These are phyloP conservation scores for Agaricus bisporus DNA, from an alignment of 768 basidiomycete species.

Conservation along the genomic window DNA sequence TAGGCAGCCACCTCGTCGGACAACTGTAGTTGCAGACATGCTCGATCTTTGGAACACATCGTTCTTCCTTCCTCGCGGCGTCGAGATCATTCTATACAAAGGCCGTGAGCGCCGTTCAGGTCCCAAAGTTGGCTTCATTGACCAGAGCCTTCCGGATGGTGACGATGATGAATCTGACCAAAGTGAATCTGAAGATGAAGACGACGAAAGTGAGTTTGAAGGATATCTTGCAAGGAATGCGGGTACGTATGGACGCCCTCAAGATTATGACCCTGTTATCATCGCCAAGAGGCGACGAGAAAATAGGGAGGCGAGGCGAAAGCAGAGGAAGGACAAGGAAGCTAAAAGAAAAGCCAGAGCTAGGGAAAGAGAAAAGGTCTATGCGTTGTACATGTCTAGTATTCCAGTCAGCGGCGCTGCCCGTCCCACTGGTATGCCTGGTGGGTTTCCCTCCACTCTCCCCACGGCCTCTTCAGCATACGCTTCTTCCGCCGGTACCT, in stretches of 20 bases:
- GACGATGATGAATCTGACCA: constrained; percentile 19
- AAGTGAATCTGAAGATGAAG: constrained; percentile 32
- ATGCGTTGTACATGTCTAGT: constrained; percentile 57
- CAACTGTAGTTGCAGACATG: constrained; percentile 60
- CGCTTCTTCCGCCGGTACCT: constrained; percentile 4
- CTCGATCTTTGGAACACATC: constrained; percentile 75
- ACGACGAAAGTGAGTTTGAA: constrained; percentile 29
- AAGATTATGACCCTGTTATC: constrained; percentile 18
- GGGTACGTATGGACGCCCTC: background rate
- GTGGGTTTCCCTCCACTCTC: constrained; percentile 12
- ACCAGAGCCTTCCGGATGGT: constrained; percentile 46
- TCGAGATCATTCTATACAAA: constrained; percentile 78
- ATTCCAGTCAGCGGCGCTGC: constrained; percentile 22
- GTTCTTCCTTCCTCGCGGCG: constrained; percentile 69
- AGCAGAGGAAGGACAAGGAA: constrained; percentile 60
- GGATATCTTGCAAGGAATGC: constrained; percentile 6
- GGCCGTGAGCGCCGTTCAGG: constrained; percentile 78
- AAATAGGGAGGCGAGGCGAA: constrained; percentile 56
- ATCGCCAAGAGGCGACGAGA: constrained; percentile 47
- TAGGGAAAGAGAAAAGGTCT: constrained; percentile 44
- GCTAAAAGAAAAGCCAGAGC: constrained; percentile 51
- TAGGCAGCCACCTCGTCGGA: constrained; percentile 48
- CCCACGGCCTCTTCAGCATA: background rate
- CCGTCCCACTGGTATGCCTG: constrained; percentile 15
- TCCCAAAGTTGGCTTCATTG: constrained; percentile 43